Base-by-base conservation (phyloP, 108 stramenopile species). In the Cyclostephanos tholiformis region DNA sequence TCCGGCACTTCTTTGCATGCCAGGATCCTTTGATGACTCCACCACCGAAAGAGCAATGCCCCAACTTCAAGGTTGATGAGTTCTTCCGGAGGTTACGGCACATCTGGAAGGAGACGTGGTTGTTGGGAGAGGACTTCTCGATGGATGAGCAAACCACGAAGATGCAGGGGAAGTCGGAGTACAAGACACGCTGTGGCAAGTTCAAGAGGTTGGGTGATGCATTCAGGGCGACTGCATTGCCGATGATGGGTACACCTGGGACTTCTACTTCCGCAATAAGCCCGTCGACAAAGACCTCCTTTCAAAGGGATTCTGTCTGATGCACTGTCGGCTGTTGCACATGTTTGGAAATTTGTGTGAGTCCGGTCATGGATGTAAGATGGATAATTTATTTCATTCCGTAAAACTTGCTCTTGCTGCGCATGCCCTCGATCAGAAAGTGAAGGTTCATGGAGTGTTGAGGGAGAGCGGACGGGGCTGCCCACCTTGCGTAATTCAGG, bases 21-120 rank as follows among this genome's bases (percentile, higher is more conserved):
- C 55, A 69, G 57, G 53, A 69, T 38, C 68, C 68, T 23, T 16
- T 58, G 26, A 57, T 56, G 16, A 56, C 46, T 17, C 68, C 22
- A 14, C 53, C 53, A 19, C 22, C 19, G 12, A 69, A 69, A 58
- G 32, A 69, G 26, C 36, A 57, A 32, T 69, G 68, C 55, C 68
- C 68, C 11, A 69, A 69, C 26, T 69, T 59, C 53, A 69, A 69
- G 29, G 55, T 57, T 27, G 68, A 69, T 60, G 55, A 58, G 26
- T 69, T 69, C 57, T 69, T 69, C 58, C 68, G 68, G 23, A 57
- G 68, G 68, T 19, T 69, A 16, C 68, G 68, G 29, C 57, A 58
- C 58, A 57, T 69, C 36, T 69, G 68, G 68, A 69, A 69, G 55
- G 53, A 69, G 68, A 55, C 68, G 53, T 69, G 68, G 68, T 35